phyloP scores from a whole-genome alignment of 495 filamentous ascomycete species.

The Clavariopsis aquatica region DNA sequence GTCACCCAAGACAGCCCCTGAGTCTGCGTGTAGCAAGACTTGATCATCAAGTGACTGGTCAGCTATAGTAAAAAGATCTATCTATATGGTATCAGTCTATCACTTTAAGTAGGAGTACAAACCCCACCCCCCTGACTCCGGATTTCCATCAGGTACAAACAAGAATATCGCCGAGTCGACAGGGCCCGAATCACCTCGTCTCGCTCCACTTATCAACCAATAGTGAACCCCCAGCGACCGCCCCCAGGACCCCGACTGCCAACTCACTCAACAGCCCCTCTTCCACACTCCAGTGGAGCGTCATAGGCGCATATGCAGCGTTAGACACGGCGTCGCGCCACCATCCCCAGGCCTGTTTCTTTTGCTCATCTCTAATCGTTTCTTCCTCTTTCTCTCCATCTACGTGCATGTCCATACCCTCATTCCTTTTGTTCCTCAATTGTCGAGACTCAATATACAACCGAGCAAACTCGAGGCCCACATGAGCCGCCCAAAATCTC shows the following conservation, averaged over 20 bases:
- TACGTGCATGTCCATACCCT: too few species aligned
- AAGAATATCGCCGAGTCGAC: too few species aligned
- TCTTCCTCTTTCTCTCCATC: conserved; percentile 43
- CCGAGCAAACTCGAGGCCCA: conserved; percentile 71
- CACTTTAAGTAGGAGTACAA: too few species aligned
- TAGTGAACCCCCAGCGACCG: conserved; percentile 65
- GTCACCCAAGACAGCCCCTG: too few species aligned
- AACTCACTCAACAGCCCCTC: conserved; percentile 62
- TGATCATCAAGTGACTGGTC: too few species aligned
- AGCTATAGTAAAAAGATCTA: too few species aligned
- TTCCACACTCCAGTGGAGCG: conserved; percentile 80
- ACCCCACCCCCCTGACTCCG: too few species aligned
- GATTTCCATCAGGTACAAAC: too few species aligned
- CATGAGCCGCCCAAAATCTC: conserved; percentile 76
- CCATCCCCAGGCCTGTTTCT: conserved; percentile 46
- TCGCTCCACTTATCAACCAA: conserved; percentile 65
- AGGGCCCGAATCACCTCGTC: too few species aligned
- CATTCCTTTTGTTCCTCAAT: not conserved
- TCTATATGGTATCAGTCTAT: too few species aligned
- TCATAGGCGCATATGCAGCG: conserved; percentile 60
- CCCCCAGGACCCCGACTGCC: conserved; percentile 64
- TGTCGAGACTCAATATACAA: conserved; percentile 49
- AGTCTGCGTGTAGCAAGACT: too few species aligned
- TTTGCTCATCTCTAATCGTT: conserved; percentile 36
- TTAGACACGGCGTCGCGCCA: conserved; percentile 47